Evolutionary conservation across 352 stramenopile genomes (phyloP), one percentile per base, ranked within the genome.

Genomic region (Phytophthora pini): DNA sequence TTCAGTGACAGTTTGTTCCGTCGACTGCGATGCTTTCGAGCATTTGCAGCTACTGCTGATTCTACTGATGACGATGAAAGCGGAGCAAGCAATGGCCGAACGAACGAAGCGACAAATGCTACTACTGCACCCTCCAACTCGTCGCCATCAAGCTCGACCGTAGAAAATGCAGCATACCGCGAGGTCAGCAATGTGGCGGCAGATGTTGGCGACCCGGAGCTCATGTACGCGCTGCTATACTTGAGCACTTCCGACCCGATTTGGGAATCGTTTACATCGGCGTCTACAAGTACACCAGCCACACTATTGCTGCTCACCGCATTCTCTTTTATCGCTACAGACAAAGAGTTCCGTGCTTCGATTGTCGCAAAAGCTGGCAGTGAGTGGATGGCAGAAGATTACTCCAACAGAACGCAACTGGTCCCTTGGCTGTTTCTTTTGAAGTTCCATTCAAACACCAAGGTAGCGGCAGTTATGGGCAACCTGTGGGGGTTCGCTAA

Each of bases 151-250:
- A 53, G 36, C 9, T 61, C 52, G 38, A 80, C 67, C 0, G 76
- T 95, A 17, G 82, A 92, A 49, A 95, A 95, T 56, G 82, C 80
- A 22, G 86, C 84, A 2, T 95, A 95, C 57, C 84, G 87, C 22
- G 87, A 95, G 72, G 84, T 95, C 9, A 93, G 87, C 70, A 92
- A 92, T 48, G 74, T 95, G 24, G 84, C 84, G 43, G 87, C 87
- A 10, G 87, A 92, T 46, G 76, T 95, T 24, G 87, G 87, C 7
- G 82, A 95, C 41, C 81, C 87, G 1, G 79, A 92, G 24, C 73
- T 95, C 22, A 90, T 95, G 84, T 95, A 95, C 59, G 78, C 80
- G 17, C 63, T 95, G 22, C 50, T 95, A 27, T 95, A 92, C 56
- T 59, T 95, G 49, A 93, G 87, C 56, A 92, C 84, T n/a, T 82